phyloP scores from a whole-genome alignment of 2,329 filamentous ascomycete species.

The Didymosphaeria variabile region DNA sequence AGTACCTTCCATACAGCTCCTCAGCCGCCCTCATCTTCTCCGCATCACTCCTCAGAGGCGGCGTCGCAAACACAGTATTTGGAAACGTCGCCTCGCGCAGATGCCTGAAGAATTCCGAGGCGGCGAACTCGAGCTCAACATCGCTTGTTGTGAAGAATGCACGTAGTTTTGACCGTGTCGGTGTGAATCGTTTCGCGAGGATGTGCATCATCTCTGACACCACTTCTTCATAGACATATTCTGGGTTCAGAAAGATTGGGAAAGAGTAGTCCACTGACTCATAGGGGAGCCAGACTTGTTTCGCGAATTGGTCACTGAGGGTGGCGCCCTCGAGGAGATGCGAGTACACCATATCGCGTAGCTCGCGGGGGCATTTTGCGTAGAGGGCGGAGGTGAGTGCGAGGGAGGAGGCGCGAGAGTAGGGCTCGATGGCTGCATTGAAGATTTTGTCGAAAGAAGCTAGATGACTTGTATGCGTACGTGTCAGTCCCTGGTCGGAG shows the following conservation, averaged over 20 bases:
- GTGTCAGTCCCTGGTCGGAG: background rate
- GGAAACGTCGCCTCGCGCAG: too few species aligned
- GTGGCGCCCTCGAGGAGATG: background rate
- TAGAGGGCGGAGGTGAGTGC: background rate
- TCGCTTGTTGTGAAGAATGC: too few species aligned
- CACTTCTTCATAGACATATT: background rate
- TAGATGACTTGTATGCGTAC: background rate
- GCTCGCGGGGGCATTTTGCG: background rate
- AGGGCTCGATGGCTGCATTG: background rate
- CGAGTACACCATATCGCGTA: background rate
- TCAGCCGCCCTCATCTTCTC: too few species aligned
- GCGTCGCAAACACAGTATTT: too few species aligned
- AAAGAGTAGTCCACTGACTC: too few species aligned
- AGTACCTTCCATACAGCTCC: too few species aligned
- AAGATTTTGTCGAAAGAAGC: background rate
- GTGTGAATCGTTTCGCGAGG: background rate
- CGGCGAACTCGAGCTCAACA: too few species aligned
- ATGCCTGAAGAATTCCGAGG: too few species aligned
- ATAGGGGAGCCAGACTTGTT: background rate
- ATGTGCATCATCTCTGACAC: background rate
- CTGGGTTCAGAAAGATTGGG: background rate
- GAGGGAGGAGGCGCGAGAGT: background rate
- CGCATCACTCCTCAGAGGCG: too few species aligned
- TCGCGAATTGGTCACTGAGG: too few species aligned
- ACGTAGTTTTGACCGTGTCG: too few species aligned